phyloP scores from a whole-genome alignment of 225 moss, liverwort and hornwort genomes.

The Thuidium tamariscinum region DNA sequence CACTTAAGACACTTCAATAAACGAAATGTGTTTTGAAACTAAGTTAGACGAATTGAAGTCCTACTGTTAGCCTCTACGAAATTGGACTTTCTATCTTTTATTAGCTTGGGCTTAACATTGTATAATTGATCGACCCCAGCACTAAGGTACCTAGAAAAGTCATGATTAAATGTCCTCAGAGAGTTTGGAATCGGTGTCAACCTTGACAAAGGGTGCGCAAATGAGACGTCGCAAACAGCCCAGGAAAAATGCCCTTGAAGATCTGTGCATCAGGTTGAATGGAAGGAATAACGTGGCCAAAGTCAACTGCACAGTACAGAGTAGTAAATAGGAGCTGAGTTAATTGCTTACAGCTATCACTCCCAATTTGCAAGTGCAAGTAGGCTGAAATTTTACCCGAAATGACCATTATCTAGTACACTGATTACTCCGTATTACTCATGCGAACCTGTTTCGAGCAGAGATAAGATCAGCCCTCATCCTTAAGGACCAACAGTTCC shows the following conservation, averaged over 20 bases:
- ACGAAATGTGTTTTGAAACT: not conserved
- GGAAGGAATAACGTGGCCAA: slow-evolving; percentile 43
- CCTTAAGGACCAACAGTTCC: not conserved
- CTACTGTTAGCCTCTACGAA: not conserved
- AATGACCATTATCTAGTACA: not conserved
- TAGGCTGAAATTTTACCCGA: not conserved
- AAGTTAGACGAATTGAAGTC: not conserved
- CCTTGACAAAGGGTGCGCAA: slow-evolving; percentile 60
- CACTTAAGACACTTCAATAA: too few relatives aligned
- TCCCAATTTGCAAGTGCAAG: not conserved
- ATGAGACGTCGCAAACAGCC: slow-evolving; percentile 31
- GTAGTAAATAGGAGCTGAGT: not conserved
- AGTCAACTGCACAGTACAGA: slow-evolving; percentile 29
- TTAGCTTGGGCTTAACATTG: not conserved
- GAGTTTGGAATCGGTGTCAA: not conserved
- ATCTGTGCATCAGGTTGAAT: slow-evolving; percentile 48
- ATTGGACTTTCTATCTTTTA: not conserved
- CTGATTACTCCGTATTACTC: not conserved
- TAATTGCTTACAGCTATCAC: not conserved
- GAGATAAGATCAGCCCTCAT: not conserved
- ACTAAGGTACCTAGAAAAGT: not conserved
- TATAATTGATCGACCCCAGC: not conserved
- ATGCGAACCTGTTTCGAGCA: not conserved
- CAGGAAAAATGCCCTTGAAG: slow-evolving; percentile 54
- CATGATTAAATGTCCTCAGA: not conserved